Evolutionary conservation across 148 eudicot genomes (phyloP).

Genomic region (Talinum fruticosum): DNA sequence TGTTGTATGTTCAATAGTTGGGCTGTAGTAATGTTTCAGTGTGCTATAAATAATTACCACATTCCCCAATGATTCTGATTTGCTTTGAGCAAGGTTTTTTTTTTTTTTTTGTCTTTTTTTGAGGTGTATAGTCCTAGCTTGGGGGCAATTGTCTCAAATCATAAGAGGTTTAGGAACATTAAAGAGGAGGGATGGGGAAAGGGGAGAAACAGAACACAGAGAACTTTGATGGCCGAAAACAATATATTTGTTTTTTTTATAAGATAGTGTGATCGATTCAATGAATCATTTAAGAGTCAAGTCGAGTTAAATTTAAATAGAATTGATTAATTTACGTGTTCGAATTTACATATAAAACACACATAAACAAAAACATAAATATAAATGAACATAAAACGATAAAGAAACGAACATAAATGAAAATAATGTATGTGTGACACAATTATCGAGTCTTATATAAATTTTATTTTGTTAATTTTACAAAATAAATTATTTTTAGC

Average conservation of each 20-base stretch:
- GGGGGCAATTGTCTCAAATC: neutral
- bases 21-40: neutral
- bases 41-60: neutral
- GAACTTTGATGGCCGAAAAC: neutral
- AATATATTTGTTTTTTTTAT: no score
- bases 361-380: no score
- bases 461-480: no score
- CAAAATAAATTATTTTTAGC: no score
- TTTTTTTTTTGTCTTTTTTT: neutral
- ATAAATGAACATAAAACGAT: no score
- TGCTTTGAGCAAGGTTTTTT: neutral
- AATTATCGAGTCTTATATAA: no score
- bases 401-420: no score
- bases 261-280: neutral
- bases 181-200: conserved; percentile 3
- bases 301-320: neutral
- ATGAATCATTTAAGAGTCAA: neutral
- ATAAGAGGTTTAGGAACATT: neutral
- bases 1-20: neutral
- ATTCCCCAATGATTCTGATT: conserved; percentile 7
- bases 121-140: no score
- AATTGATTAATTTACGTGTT: no score
- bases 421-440: no score
- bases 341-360: no score
- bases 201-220: neutral